Evolutionary conservation across 2,329 filamentous ascomycete species (phyloP), one percentile per base, ranked within the genome.

Genomic region (Pseudogymnoascus sp.): DNA sequence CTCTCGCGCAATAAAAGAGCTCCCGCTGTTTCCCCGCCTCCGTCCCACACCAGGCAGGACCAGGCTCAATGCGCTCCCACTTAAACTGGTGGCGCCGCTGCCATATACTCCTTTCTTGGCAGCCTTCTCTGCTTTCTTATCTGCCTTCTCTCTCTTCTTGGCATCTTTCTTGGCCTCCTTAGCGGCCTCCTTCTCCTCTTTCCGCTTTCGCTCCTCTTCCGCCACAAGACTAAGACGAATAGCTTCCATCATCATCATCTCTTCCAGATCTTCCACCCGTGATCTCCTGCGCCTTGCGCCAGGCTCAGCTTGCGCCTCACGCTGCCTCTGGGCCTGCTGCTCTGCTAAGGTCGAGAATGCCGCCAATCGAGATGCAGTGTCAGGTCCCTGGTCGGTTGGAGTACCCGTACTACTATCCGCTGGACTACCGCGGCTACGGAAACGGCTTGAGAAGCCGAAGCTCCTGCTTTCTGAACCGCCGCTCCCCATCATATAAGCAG

Each of bases 161-260:
- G 91, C 89, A 61, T 85, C 84, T 69, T 87, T 91, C 77, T 96
- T 97, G 1, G 88, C 87, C 63, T 93, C 88, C 70, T 96, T 97
- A 25, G 81, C 82, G 0, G 83, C 81, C 62, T 91, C 89, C 71
- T 92, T 93, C 58, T 94, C 90, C 57, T 89, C 87, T 69, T 90
- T 94, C 54, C 84, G 87, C 67, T 91, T 89, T n/a, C 93, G 84
- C 41, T 97, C 93, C 69, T 97, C 93, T 72, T 99, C 94, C 1
- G 90, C 87, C 0, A 89, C 92, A n/a, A 99, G 78, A 57, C 92
- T 96, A 30, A 96, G 74, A 38, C 94, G 82, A 57, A 99, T 95
- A 0, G 94, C 94, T 73, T 99, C 94, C 81, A 94, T 91, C 79
- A 97, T 92, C 94, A 99, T 99, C 79, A 99, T 89, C 57, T 96